A percentile compares a stretch with the other conserved stretches of the same genome.
Evolutionary conservation across 164 flowering plant species (phyloP).

Genomic region (Nymphaea thermarum): DNA sequence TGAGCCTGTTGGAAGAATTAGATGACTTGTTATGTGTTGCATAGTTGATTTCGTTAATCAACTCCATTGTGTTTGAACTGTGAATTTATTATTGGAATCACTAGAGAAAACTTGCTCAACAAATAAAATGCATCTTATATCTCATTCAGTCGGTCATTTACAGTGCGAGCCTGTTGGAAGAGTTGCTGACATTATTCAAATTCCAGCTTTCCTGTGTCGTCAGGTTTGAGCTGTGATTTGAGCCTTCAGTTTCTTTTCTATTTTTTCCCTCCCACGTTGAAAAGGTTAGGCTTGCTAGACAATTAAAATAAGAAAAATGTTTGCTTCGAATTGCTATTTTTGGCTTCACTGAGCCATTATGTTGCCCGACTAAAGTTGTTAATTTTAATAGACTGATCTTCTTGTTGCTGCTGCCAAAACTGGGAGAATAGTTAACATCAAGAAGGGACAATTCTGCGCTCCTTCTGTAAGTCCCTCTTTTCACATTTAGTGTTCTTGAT

Average conservation of each 20-base stretch:
- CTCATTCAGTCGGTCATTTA: background rate
- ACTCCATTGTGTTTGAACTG: background rate
- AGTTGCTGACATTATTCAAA: conserved; percentile 93
- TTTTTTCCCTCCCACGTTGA: background rate
- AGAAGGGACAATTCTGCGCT: conserved; percentile 98
- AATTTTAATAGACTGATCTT: conserved; percentile 76
- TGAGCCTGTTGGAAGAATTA: too few relatives aligned
- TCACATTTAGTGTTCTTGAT: too few relatives aligned
- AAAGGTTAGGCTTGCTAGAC: background rate
- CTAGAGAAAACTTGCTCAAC: background rate
- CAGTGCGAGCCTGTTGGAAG: conserved; percentile 91
- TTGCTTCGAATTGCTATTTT: background rate
- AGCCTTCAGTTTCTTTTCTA: background rate
- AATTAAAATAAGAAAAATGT: background rate
- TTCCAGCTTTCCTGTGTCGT: conserved; percentile 97
- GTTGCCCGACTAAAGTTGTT: conserved; percentile 3
- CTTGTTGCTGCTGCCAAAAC: conserved; percentile 95
- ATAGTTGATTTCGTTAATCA: too few relatives aligned
- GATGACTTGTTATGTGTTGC: too few relatives aligned
- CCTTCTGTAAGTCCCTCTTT: conserved; percentile 52
- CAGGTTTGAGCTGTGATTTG: conserved; percentile 35
- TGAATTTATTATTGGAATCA: background rate
- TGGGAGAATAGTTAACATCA: conserved; percentile 85
- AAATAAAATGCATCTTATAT: background rate
- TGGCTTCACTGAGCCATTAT: background rate